Conservation (phyloP, 2,329 filamentous ascomycete species). For the Tothia fuscella region DNA sequence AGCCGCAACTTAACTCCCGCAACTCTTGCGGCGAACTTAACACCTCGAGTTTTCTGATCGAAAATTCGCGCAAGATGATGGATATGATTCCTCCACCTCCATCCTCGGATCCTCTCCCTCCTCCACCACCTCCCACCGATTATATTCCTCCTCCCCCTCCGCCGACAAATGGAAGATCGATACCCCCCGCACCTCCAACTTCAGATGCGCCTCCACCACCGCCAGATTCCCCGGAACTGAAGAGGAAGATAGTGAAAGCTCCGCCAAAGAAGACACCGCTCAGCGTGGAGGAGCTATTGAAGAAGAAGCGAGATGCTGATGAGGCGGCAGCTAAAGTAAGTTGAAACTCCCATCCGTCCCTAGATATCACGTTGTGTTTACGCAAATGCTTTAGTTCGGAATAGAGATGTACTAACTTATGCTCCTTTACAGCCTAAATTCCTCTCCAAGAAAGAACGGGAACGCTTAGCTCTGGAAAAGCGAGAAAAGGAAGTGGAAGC, state of each 20-base stretch:
- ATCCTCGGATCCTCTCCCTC: slow-evolving; percentile 11
- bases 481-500: slow-evolving; percentile 59
- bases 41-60: no score
- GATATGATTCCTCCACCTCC: slow-evolving; percentile 12
- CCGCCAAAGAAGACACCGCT: slow-evolving; percentile 42
- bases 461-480: slow-evolving; percentile 68
- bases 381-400: slow-evolving; percentile 16
- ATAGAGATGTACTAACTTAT: slow-evolving; percentile 15
- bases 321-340: slow-evolving; percentile 65
- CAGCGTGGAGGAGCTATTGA: slow-evolving; percentile 74
- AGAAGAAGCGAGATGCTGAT: slow-evolving; percentile 76
- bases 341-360: no score
- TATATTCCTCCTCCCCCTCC: background rate
- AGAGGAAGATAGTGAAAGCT: no score
- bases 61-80: no score
- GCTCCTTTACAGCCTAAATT: slow-evolving; percentile 55
- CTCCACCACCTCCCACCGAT: slow-evolving; percentile 13
- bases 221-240: background rate
- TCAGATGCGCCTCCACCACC: slow-evolving; percentile 11
- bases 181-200: slow-evolving; percentile 13
- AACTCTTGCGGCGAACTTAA: no score
- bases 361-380: slow-evolving; percentile 13
- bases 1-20: no score
- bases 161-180: background rate
- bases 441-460: slow-evolving; percentile 69